A percentile compares a stretch with the other conserved stretches of the same genome.
phyloP scores from a whole-genome alignment of 805 yeast species.

The Nakazawaea wyomingensis region DNA sequence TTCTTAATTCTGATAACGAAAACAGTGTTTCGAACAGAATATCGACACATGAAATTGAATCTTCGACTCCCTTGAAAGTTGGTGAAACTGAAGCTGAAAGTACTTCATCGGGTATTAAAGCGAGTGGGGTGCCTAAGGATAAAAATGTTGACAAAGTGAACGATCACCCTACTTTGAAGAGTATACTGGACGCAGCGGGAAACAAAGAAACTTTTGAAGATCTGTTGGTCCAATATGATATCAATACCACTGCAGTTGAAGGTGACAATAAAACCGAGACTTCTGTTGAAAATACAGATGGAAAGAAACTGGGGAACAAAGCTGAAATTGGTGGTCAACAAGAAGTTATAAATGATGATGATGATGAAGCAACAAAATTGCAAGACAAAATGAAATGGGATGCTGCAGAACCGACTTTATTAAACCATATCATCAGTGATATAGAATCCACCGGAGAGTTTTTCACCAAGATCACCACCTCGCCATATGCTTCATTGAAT shows the following conservation, averaged over 20 bases:
- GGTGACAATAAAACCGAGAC: too few relatives aligned
- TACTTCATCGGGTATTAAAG: constrained; percentile 1
- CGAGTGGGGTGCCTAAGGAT: not conserved
- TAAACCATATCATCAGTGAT: constrained; percentile 16
- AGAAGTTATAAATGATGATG: not conserved
- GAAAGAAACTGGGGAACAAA: not conserved
- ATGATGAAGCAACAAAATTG: not conserved
- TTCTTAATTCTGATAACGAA: not conserved
- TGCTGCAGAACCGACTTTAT: constrained; percentile 2
- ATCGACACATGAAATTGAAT: constrained; percentile 2
- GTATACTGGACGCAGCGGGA: not conserved
- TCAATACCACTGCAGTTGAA: too few relatives aligned
- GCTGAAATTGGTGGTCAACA: not conserved
- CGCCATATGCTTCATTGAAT: constrained; percentile 34
- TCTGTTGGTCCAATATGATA: too few relatives aligned
- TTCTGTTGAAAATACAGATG: not conserved
- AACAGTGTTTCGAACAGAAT: not conserved
- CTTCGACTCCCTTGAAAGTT: constrained; percentile 8
- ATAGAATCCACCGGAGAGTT: constrained; percentile 33
- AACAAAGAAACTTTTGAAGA: not conserved
- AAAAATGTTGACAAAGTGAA: not conserved
- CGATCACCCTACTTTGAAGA: not conserved
- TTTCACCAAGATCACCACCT: constrained; percentile 28
- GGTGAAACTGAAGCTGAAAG: constrained; percentile 1
- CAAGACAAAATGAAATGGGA: constrained; percentile 7